phyloP scores from a whole-genome alignment of 2,329 filamentous ascomycete genomes.

The Aureobasidium lini region DNA sequence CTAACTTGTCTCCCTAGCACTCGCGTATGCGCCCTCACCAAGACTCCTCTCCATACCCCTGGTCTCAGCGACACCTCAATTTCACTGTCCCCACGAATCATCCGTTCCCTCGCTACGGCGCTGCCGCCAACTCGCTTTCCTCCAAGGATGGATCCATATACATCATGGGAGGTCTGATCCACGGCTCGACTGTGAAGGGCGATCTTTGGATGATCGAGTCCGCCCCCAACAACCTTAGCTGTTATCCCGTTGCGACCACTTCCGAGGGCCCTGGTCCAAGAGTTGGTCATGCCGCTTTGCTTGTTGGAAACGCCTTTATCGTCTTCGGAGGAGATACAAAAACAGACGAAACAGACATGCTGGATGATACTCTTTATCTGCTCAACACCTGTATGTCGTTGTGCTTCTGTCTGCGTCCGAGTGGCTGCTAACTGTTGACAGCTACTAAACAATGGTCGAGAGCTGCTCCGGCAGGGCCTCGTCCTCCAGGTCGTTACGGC shows the following conservation, averaged over 20 bases:
- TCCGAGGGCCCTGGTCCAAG: constrained; percentile 90
- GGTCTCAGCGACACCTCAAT: constrained; percentile 83
- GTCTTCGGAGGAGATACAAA: constrained; percentile 98
- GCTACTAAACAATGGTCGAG: constrained; percentile 97
- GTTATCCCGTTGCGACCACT: constrained; percentile 84
- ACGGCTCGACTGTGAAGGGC: constrained; percentile 90
- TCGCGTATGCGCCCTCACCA: constrained; percentile 33
- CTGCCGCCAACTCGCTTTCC: constrained; percentile 83
- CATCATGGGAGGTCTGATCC: constrained; percentile 93
- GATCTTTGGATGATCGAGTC: constrained; percentile 98
- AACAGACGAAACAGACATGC: constrained; percentile 79
- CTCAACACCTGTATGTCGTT: constrained; percentile 81
- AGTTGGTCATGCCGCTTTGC: constrained; percentile 85
- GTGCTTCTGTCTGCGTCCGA: not conserved
- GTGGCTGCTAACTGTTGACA: constrained; percentile 36
- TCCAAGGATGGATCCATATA: constrained; percentile 98
- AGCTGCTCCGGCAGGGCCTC: constrained; percentile 75
- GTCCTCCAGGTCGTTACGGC: constrained; percentile 86
- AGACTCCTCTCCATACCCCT: constrained; percentile 83
- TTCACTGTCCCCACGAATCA: constrained; percentile 76
- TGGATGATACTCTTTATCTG: constrained; percentile 93
- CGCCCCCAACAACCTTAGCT: constrained; percentile 70
- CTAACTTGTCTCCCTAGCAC: not conserved
- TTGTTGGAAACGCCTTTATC: constrained; percentile 97
- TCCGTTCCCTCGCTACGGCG: constrained; percentile 93